Evolutionary conservation across 176 grass and related monocot species (phyloP).

Genomic region (Aegilops tauschii): DNA sequence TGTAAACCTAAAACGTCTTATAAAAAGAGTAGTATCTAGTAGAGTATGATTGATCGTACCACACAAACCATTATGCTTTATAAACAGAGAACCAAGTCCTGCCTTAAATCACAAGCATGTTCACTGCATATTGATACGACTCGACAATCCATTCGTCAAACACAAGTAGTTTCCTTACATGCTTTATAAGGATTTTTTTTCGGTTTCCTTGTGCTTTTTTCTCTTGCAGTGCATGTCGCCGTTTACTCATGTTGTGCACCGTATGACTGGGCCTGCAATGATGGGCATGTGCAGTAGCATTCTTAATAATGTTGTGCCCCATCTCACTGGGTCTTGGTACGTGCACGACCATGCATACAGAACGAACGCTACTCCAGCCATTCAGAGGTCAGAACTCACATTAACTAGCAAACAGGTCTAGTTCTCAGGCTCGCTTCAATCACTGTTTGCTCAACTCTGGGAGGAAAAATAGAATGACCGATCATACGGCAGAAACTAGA

Average conservation of each 20-base stretch:
- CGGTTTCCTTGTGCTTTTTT: too few species aligned
- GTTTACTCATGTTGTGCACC: not conserved
- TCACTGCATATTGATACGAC: too few species aligned
- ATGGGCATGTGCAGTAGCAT: not conserved
- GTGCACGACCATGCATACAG: not conserved
- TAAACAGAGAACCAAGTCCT: not conserved
- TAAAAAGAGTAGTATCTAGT: too few species aligned
- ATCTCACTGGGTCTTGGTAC: not conserved
- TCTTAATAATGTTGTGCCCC: not conserved
- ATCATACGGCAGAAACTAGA: too few species aligned
- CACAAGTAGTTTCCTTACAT: too few species aligned
- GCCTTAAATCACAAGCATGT: not conserved
- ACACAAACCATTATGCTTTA: not conserved
- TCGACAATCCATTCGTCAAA: too few species aligned
- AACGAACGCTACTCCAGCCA: not conserved
- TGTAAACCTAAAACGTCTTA: too few species aligned
- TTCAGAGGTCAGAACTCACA: slow-evolving; percentile 12
- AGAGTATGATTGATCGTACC: too few species aligned
- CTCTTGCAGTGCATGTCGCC: not conserved
- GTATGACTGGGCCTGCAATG: not conserved
- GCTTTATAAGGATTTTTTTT: too few species aligned
- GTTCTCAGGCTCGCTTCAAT: not conserved
- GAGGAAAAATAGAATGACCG: too few species aligned
- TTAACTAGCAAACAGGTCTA: not conserved
- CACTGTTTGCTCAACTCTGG: too few species aligned